Percentiles rank a stretch among this genome's conserved stretches.
Evolutionary conservation across 2,329 filamentous ascomycete species (phyloP).

Genomic region (Ophiosphaerella korrae): DNA sequence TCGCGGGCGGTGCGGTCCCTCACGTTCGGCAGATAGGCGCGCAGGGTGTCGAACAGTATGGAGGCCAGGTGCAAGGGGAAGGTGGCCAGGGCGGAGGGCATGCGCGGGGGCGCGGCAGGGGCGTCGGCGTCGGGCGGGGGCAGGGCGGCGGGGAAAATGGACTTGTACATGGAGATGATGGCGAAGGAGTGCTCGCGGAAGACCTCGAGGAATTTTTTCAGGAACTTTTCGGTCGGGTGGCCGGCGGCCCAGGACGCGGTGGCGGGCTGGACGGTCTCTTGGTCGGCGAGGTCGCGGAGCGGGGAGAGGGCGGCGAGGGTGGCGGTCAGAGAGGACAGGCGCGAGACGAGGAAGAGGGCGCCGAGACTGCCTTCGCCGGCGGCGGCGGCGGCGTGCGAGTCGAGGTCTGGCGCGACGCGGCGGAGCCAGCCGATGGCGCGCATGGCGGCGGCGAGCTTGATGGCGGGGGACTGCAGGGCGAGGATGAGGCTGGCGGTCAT

Average conservation of each 20-base stretch:
- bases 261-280: slow-evolving; percentile 64
- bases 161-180: slow-evolving; percentile 92
- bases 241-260: slow-evolving; percentile 69
- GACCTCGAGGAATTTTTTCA: slow-evolving; percentile 96
- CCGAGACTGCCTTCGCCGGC: slow-evolving; percentile 71
- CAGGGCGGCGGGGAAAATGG: slow-evolving; percentile 74
- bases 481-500: slow-evolving; percentile 85
- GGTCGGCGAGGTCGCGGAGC: slow-evolving; percentile 84
- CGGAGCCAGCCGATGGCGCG: slow-evolving; percentile 90
- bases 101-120: slow-evolving; percentile 51
- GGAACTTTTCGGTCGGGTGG: slow-evolving; percentile 89
- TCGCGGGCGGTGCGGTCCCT: slow-evolving; percentile 80
- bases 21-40: slow-evolving; percentile 78
- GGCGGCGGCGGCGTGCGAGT: slow-evolving; percentile 38
- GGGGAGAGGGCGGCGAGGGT: slow-evolving; percentile 86
- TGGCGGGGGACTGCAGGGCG: slow-evolving; percentile 73
- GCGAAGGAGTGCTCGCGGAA: slow-evolving; percentile 97
- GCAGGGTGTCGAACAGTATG: slow-evolving; percentile 77
- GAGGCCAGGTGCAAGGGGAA: slow-evolving; percentile 85
- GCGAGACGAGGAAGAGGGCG: slow-evolving; percentile 84
- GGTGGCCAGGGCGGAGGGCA: slow-evolving; percentile 78
- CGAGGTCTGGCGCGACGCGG: slow-evolving; percentile 80
- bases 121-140: slow-evolving; percentile 40
- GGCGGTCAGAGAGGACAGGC: slow-evolving; percentile 76
- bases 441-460: slow-evolving; percentile 89